Base-by-base conservation (phyloP, 1,284 basidiomycete species). In the Stereum hirsutum region DNA sequence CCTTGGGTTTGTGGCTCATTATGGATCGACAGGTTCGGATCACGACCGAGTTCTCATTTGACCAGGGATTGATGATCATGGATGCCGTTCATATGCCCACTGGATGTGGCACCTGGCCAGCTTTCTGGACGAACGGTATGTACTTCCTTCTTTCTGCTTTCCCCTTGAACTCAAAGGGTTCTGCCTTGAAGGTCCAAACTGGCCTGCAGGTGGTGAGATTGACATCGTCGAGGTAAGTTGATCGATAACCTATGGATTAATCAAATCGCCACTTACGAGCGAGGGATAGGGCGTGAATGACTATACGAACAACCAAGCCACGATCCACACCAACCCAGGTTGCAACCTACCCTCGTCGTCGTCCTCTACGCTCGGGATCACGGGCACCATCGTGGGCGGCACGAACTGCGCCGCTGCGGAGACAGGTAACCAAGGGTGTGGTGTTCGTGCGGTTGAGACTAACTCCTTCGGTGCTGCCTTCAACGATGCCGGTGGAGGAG, bases 141-240 rank as follows among this genome's bases (percentile, higher is more conserved):
- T 44, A 41, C 38, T 5, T 12, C n/a, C 27, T 17, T 6, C 6
- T 20, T 25, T 25, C 12, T 6, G 38, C 38, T 2, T 20, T 15
- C 3, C 6, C 7, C 15, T 17, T 11, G 23, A 19, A 11, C 14
- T 35, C 11, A 21, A 27, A 32, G 14, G 33, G 33, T 3, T 26
- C n/a, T 14, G 31, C 24, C 11, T 10, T 4, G 21, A 30, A 68
- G 72, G 82, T 24, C 78, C 79, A 6, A 74, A 75, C 46, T 92
- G 89, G 89, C 89, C 89, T 4, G 53, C 54, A 2, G 66, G 66
- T 1, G 88, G 89, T 32, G 89, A 93, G 64, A 90, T 93, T 35
- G 90, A 93, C 61, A 89, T 91, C 46, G 68, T 91, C 21, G 91
- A 93, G n/a, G n/a, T n/a, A n/a, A n/a, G n/a, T n/a, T n/a, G n/a